Percentiles rank a stretch among this genome's conserved stretches.
Conservation (phyloP, 2,329 filamentous ascomycete genomes). For the Penicillium frequentans region DNA sequence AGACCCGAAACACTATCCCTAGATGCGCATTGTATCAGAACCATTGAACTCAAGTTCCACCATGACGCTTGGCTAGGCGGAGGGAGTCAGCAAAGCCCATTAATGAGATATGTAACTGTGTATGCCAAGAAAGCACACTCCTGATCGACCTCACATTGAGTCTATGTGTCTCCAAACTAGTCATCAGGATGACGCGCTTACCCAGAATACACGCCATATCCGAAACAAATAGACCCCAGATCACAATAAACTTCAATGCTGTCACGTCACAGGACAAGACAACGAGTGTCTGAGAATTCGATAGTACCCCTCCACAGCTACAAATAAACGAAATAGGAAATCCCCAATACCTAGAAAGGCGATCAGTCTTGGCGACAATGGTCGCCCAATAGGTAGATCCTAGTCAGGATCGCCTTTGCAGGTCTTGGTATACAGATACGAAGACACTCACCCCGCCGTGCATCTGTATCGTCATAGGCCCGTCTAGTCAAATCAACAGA, state of each 20-base stretch:
- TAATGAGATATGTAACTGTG: background rate
- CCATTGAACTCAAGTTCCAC: background rate
- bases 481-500: background rate
- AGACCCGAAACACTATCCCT: background rate
- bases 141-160: background rate
- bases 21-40: background rate
- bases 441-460: background rate
- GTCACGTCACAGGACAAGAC: background rate
- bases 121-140: background rate
- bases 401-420: slow-evolving; percentile 16
- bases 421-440: background rate
- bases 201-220: too few species aligned
- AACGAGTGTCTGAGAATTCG: background rate
- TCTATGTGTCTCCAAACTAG: background rate
- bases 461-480: background rate
- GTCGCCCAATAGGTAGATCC: slow-evolving; percentile 2
- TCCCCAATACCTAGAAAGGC: background rate
- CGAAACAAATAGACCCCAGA: background rate
- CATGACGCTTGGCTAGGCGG: background rate
- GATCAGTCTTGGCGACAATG: slow-evolving; percentile 10
- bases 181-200: background rate
- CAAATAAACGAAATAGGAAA: background rate
- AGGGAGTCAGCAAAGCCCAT: background rate
- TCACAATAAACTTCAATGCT: background rate
- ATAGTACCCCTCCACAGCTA: background rate